Base-by-base conservation (phyloP, 345 rosid species). In the Aurinia saxatilis region DNA sequence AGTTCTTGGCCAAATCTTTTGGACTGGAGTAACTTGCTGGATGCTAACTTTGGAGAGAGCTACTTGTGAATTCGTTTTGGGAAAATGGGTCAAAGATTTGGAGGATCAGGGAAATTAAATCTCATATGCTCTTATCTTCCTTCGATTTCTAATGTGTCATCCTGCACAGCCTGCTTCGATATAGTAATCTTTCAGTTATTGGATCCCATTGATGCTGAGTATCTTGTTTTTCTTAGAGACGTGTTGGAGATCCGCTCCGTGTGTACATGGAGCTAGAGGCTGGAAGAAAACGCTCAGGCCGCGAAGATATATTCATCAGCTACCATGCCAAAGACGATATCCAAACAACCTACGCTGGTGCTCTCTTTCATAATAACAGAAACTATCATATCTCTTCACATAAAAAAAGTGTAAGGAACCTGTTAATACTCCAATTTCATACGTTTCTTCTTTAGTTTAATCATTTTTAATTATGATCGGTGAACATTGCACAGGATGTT, bases 261-360 rank as follows among this genome's bases (percentile, higher is more conserved):
- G 93, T 85, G 45, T 92, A 87, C 72, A 87, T 92, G 98, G 96
- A 92, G 63, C 91, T 92, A 40, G 98, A 92, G 50, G 86, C 93
- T 7, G 91, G 93, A 50, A 79, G 98, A 68, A 92, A 56, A 67
- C 79, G 82, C 44, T 82, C 95, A n/a, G 96, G 95, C 50, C 60
- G 34, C 48, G 96, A 89, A 70, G 98, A 92, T 78, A 53, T 92
- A 60, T 92, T 86, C 70, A 79, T 92, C 30, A 81, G 98, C 78
- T 92, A 92, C 75, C 98, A 92, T 73, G 87, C 93, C 8, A 68
- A 81, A 47, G 96, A 89, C 48, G 95, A 89, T 67, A 80, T 91
- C 42, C 96, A 85, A 64, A 70, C 95, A 41, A 92, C 96, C 31
- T 89, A 92, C 73, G 98, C 96, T 0, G 95, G 98, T 27, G 82